Evolutionary conservation across 768 basidiomycete species (phyloP), one percentile per base, ranked within the genome.

Genomic region (Leccinum fibrillosum): DNA sequence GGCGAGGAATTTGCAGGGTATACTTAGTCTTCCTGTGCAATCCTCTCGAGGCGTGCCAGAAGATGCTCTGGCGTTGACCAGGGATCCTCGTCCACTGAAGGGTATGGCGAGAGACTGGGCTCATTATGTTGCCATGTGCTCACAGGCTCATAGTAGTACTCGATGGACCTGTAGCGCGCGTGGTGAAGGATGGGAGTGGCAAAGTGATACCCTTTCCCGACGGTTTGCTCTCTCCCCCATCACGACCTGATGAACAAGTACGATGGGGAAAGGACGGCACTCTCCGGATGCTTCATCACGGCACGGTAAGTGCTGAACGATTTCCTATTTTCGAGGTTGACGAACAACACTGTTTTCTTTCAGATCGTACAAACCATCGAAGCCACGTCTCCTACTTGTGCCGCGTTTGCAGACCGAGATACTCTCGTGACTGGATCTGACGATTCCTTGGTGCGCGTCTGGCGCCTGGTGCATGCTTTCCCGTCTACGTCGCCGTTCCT

Each of bases 361-460:
- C 62, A 91, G 89, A 71, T 88, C 28, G 82, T 86, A 0, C 89
- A 93, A 75, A 83, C 89, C 11, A 78, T 92, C 15, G 94, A 97
- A 66, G 82, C 84, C 19, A 82, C 85, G 2, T 82, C 76, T 49
- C 87, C 87, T 57, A 85, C 80, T 11, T 91, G 90, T 55, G 92
- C 90, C 2, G 78, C 79, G 2, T 94, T 95, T 65, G 87, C 91
- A 1, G 90, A 94, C 68, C 73, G 80, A 7, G 80, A 79, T 21
- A 84, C 82, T 37, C 77, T 97, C 13, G 83, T 91, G 15, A 94
- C 93, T 1, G 93, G 92, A 2, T 89, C 87, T 13, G 81, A 81
- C 45, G 90, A 92, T 66, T 85, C 87, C 59, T 88, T 86, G 10
- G 84, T 97, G n/a, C 84, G 91, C 4, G 73, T 94, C 28, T 97